Evolutionary conservation across 805 yeast genomes (phyloP), one percentile per base, ranked within the genome.

Genomic region (Metschnikowia continentalis): DNA sequence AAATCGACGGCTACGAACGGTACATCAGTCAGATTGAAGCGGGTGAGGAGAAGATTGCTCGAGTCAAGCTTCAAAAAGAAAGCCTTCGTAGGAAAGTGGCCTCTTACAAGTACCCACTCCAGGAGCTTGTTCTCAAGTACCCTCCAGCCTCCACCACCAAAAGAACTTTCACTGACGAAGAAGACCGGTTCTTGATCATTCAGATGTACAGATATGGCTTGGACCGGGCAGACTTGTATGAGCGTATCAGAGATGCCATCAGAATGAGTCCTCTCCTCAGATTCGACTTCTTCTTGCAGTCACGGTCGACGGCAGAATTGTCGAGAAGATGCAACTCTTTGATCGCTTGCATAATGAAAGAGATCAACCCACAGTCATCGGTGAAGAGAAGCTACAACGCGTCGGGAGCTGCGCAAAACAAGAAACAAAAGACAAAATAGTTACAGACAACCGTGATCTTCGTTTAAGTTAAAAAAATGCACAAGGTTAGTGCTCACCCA

Each of bases 1-100:
- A 84, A 58, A 85, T 94, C 54, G 98, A 92, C 33, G 96, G 96
- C 10, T 86, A 84, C 68, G 99, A 94, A 58, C 80, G 88, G 55
- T 89, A 86, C 66, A 69, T 91, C 48, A 74, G 78, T 17, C 92
- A 84, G 60, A 89, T 94, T 54, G 96, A 90, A 62, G 77, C 80
- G 3, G 99, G 98, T 14, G 98, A 94, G 64, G 96, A 90, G 54
- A 86, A 80, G 65, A 78, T 88, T 23, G 74, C 81, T 43, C 83
- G 81, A 60, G 64, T 78, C 8, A 79, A 78, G 59, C 70, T 83
- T 32, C 97, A 90, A 61, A 88, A 83, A 64, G 96, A 88, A 66
- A 79, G 89, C 17, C 72, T 94, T 49, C 80, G 91, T 61, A 75
- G 86, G 54, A 91, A 92, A 66, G 70, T 94, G 32, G 78, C 86